Evolutionary conservation across 202 grass and related monocot species (phyloP).

Genomic region (Bolboschoenoplectus hybrid): DNA sequence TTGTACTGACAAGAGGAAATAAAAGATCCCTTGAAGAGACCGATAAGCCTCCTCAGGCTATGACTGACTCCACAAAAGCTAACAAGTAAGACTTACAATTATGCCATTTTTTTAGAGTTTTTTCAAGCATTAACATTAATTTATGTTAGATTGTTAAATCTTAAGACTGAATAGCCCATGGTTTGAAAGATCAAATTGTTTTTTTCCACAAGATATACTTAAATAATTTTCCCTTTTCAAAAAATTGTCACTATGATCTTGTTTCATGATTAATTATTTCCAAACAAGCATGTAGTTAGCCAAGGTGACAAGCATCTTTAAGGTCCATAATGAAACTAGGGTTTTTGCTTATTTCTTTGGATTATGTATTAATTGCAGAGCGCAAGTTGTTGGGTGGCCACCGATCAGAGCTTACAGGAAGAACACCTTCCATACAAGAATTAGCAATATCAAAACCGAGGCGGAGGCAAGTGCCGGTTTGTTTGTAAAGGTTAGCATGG

Average conservation of each 20-base stretch:
- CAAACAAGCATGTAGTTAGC: not conserved
- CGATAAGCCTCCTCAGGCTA: not conserved
- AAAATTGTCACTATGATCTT: no score
- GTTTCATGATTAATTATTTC: no score
- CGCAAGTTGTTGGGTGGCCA: constrained; percentile 91
- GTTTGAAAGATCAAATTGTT: not conserved
- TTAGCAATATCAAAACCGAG: constrained; percentile 44
- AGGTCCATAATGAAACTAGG: not conserved
- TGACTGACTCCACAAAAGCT: not conserved
- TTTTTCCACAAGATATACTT: no score
- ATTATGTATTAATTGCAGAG: constrained; percentile 54
- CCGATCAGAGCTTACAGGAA: constrained; percentile 88
- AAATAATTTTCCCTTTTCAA: no score
- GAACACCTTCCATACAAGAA: constrained; percentile 68
- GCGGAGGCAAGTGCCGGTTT: constrained; percentile 42
- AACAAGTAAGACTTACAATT: constrained; percentile 21
- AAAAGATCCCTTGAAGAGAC: constrained; percentile 25
- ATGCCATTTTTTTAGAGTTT: not conserved
- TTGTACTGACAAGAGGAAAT: constrained; percentile 21
- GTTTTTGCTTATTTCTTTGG: constrained; percentile 25
- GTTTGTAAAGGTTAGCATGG: constrained; percentile 97
- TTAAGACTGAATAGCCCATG: not conserved
- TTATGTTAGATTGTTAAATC: not conserved
- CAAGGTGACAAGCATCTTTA: not conserved
- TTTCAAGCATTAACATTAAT: no score